These are phyloP conservation scores for Brassica nigra DNA, from an alignment of 345 rosid species.

Conservation along the genomic window DNA sequence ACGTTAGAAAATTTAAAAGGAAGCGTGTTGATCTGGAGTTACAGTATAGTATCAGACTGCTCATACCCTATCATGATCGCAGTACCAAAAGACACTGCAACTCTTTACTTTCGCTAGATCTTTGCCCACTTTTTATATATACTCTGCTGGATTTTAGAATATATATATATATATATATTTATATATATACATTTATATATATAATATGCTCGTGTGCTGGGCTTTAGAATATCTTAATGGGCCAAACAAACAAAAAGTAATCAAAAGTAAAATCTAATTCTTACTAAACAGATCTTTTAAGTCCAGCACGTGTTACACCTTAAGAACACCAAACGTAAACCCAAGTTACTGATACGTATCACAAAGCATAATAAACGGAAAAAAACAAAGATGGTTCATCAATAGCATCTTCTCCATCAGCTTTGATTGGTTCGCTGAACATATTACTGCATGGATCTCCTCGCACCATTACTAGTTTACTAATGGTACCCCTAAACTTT, in stretches of 20 bases:
- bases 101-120: background rate
- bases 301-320: background rate
- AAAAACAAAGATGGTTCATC: background rate
- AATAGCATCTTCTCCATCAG: background rate
- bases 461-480: constrained; percentile 48
- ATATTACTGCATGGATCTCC: constrained; percentile 86
- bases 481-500: background rate
- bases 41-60: background rate
- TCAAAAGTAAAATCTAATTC: background rate
- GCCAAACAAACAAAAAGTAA: background rate
- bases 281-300: background rate
- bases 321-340: background rate
- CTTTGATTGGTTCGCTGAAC: constrained; percentile 56
- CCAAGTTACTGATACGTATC: background rate
- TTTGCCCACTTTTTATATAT: background rate
- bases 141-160: background rate
- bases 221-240: background rate
- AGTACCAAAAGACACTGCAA: constrained; percentile 19
- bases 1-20: background rate
- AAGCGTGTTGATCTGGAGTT: constrained; percentile 34
- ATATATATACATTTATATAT: background rate
- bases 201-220: background rate
- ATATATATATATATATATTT: too few relatives aligned
- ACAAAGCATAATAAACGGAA: background rate
- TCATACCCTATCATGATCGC: background rate